These are phyloP conservation scores for Neurospora sp. DNA, from an alignment of 495 filamentous ascomycete genomes.

Conservation along the genomic window DNA sequence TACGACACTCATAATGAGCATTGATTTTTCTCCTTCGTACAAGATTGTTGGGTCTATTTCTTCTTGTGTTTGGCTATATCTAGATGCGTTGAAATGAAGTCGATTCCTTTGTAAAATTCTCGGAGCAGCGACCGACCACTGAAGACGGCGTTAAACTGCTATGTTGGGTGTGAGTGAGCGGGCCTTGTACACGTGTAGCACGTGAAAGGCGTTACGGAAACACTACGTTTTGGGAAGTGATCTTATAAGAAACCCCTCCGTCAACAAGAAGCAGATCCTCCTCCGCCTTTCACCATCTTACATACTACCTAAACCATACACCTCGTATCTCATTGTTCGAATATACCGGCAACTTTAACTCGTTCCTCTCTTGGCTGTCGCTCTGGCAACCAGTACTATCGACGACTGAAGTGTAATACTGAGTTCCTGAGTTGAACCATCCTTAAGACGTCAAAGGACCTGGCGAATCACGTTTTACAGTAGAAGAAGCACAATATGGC, in stretches of 20 bases:
- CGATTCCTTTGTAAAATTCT: not conserved
- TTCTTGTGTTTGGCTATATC: not conserved
- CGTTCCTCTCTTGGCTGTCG: not conserved
- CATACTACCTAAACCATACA: not conserved
- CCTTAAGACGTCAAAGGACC: not conserved
- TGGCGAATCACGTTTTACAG: not conserved
- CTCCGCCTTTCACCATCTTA: not conserved
- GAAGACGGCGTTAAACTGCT: not conserved
- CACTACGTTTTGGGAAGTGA: not conserved
- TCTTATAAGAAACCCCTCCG: not conserved
- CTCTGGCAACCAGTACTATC: not conserved
- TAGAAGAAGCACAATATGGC: slow-evolving; percentile 26
- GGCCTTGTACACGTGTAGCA: not conserved
- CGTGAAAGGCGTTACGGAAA: not conserved
- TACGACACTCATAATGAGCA: not conserved
- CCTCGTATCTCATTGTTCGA: not conserved
- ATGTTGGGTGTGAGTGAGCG: not conserved
- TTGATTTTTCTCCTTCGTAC: not conserved
- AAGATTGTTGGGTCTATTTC: not conserved
- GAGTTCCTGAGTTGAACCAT: not conserved
- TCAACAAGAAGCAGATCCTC: not conserved
- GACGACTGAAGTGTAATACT: not conserved
- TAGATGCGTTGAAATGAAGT: not conserved
- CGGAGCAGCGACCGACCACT: not conserved
- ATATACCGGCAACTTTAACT: not conserved